Evolutionary conservation across 2,329 filamentous ascomycete genomes (phyloP), one percentile per base, ranked within the genome.

Genomic region (Gaeumannomyces tritici): DNA sequence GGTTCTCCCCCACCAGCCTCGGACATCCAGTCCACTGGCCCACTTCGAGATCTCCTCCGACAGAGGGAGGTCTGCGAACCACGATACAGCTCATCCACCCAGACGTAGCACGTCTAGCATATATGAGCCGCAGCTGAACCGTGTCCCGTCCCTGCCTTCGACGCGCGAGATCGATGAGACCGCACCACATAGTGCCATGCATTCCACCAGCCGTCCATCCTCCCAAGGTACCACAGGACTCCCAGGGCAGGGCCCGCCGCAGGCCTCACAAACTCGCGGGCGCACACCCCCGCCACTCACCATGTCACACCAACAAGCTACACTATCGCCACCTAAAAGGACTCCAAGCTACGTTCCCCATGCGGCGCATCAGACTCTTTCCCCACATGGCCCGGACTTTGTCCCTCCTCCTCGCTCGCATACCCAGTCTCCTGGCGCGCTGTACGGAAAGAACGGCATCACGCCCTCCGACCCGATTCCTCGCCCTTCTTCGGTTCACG

Each of bases 21-120:
- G 86, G 65, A 88, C 86, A 1, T 88, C 85, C 1, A 89, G 86
- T 66, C 86, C 86, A 0, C 72, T 88, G 63, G 85, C 85, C 7
- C 84, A 88, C 67, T 87, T 86, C 63, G 85, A 88, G 70, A 77
- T 79, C 13, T 78, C 76, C 9, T 75, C 77, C 61, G 76, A 78
- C 35, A 66, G 67, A 57, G 63, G 64, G 73, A 9, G 70, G 68
- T 58, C 67, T 18, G 26, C 69, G 6, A 63, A 64, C 8, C 75
- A 77, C 62, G 81, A 83, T n/a, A 66, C 65, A 21, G 65, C 70
- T n/a, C 70, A 76, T 51, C 67, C 74, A n/a, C 77, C 82, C 63
- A 76, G 82, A 56, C 80, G 81, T 60, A 75, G 74, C 62, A 82
- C 77, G 66, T 81, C 81, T 47, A 81, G 80, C 1, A 70, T 77